These are phyloP conservation scores for Citrus medica DNA, from an alignment of 345 rosid genomes.

Conservation along the genomic window DNA sequence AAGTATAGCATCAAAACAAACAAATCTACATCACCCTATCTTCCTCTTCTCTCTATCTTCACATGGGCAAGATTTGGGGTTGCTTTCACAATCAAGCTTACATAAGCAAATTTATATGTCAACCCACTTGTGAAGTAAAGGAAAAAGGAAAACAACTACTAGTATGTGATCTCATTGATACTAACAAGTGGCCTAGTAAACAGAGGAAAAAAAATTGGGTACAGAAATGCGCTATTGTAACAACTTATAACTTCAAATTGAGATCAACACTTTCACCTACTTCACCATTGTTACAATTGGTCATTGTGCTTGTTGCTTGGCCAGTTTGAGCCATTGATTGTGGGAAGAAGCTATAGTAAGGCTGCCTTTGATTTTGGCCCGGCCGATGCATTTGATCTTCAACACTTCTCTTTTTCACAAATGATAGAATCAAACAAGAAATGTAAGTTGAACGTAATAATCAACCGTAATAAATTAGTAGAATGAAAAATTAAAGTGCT, in stretches of 20 bases:
- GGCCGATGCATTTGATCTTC: slow-evolving; percentile 19
- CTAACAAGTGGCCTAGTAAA: neutral
- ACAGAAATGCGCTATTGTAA: neutral
- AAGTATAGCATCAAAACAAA: neutral
- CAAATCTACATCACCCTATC: neutral
- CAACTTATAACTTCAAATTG: slow-evolving; percentile 39
- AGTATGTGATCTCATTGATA: neutral
- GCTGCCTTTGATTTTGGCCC: slow-evolving; percentile 23
- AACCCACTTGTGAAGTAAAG: neutral
- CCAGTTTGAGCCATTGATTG: slow-evolving; percentile 21
- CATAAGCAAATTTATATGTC: slow-evolving; percentile 8
- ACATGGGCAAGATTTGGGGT: slow-evolving; percentile 14
- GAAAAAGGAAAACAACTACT: neutral
- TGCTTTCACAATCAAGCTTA: neutral
- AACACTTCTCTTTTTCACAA: slow-evolving; percentile 23
- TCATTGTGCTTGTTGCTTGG: slow-evolving; percentile 14
- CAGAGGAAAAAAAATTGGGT: neutral
- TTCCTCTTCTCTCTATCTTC: neutral
- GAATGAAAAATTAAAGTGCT: neutral
- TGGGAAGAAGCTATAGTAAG: slow-evolving; percentile 44
- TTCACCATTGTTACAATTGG: slow-evolving; percentile 24
- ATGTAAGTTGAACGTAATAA: neutral
- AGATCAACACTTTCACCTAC: slow-evolving; percentile 46
- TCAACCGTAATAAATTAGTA: neutral
- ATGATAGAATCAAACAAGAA: neutral